Evolutionary conservation across 768 basidiomycete species (phyloP), one percentile per base, ranked within the genome.

Genomic region (Pleurotus ostreatus): DNA sequence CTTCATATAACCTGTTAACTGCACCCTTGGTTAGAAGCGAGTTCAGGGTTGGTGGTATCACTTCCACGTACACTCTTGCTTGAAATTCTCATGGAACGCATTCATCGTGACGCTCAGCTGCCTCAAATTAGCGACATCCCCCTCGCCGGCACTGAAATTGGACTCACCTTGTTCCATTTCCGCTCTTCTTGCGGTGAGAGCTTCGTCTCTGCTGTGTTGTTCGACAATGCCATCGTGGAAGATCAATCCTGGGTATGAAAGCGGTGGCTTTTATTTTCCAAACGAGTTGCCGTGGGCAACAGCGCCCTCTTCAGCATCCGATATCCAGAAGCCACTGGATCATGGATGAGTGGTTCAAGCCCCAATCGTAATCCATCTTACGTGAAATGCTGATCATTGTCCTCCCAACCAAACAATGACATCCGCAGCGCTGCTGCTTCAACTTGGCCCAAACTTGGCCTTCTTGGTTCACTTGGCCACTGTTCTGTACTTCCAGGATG

Each of bases 1-100:
- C 79, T 59, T 79, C 70, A 60, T 79, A 78, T 15, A 80, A 59
- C 5, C 63, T 70, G 55, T 78, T 74, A 66, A 80, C 79, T 79
- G 49, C 34, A 8, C 39, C 2, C 6, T 23, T 45, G 25, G 45
- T 44, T 49, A 48, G 20, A 7, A 47, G 43, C 12, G 39, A 4
- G 9, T 18, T 4, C 23, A 53, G 26, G 11, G 2, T 20, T 22
- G 38, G 18, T 13, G 15, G 46, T 15, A 51, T 25, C 43, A 20
- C 39, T 26, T 22, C 20, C 13, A 68, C 76, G 46, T 59, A 78
- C 79, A 82, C 63, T 82, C 77, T 30, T 70, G 57, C 58, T 80
- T 83, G 68, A 81, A 83, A 49, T 66, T 68, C 2, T 68, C 59
- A 58, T 78, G 78, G 54, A 74, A 77, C 5, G 59, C 40, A 30